Evolutionary conservation across 306 rosid genomes (phyloP), one percentile per base, ranked within the genome.

Genomic region (Quercus berberidifolia): DNA sequence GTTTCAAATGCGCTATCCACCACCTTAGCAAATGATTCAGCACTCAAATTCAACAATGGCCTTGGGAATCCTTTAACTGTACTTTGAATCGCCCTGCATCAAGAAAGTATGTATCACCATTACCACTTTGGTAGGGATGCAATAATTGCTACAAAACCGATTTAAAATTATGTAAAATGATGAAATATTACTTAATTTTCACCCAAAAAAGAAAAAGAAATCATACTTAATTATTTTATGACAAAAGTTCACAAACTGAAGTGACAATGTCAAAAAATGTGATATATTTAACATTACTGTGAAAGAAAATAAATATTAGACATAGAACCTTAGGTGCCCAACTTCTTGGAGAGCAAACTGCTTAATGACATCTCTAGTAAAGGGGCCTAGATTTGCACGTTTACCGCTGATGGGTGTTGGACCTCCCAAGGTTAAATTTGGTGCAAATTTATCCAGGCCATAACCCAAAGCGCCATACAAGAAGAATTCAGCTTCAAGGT

Each of bases 341-440:
- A 88, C 89, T 89, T 92, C 93, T 71, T 90, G 94, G 41, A 49
- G 89, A 59, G 57, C 97, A 54, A 92, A 92, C 58, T 92, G 92
- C 67, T n/a, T 3, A 67, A 89, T 86, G 38, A 92, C 8, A 82
- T 83, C 93, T 59, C 33, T 76, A 3, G 74, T 62, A 58, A 79
- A 71, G 23, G 14, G 19, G 31, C 77, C 85, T 23, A 92, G 76
- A 0, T 56, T 64, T 46, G 94, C 94, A 12, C 33, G n/a, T 70
- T 14, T 82, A 21, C 88, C 90, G 23, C 98, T 97, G 4, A 84
- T 75, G 9, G 98, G 94, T 2, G 80, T 3, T 35, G 91, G 91
- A 7, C 97, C 97, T 20, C 84, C 90, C 49, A 38, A 5, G 62
- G 25, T 56, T n/a, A 20, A 57, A 57, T 20, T 20, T 8, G 28